Base-by-base conservation (phyloP, 768 basidiomycete species). In the Phaeolepiota aurea region DNA sequence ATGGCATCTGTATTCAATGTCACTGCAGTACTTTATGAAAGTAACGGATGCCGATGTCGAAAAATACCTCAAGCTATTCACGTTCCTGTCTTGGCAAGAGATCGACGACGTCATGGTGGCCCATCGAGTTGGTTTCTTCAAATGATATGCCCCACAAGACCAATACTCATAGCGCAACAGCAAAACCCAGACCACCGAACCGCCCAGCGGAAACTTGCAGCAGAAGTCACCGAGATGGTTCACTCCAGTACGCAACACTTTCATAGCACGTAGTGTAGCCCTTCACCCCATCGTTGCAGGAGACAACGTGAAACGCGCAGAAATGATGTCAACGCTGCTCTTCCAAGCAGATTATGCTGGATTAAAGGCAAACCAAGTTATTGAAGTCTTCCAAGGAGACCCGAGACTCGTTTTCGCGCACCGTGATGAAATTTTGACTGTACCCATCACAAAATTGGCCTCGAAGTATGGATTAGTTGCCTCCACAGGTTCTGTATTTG, bases 1-100 rank as follows among this genome's bases (percentile, higher is more conserved):
- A 3, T 9, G 12, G 14, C n/a, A 3, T 38, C 21, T 21, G 14
- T 32, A 13, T 22, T 33, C 31, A 39, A 25, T 13, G 22, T 25
- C 31, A 35, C 28, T 37, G 15, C 36, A 99, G 94, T 98, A 94
- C 64, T 98, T 96, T 66, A 57, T 94, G 32, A 77, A 82, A 49
- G 78, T 82, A 5, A 59, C 79, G 0, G 93, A 98, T 50, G 73
- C 72, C 10, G 88, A 92, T 51, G 83, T 92, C 3, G 78, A 76
- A 41, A 75, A 69, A 47, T 87, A 89, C 54, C 68, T 98, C 20
- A 82, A 76, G 47, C 62, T 92, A 47, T 87, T 98, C 49, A 93
- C 91, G 2, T 68, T 96, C 31, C 63, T 93, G 20, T 63, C 82
- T 0, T 50, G 73, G 10, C 58, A 71, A 12, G 59, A 75, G 43